These are phyloP conservation scores for Trichoderma cornu-damae DNA, from an alignment of 2,329 filamentous ascomycete genomes.

Conservation along the genomic window DNA sequence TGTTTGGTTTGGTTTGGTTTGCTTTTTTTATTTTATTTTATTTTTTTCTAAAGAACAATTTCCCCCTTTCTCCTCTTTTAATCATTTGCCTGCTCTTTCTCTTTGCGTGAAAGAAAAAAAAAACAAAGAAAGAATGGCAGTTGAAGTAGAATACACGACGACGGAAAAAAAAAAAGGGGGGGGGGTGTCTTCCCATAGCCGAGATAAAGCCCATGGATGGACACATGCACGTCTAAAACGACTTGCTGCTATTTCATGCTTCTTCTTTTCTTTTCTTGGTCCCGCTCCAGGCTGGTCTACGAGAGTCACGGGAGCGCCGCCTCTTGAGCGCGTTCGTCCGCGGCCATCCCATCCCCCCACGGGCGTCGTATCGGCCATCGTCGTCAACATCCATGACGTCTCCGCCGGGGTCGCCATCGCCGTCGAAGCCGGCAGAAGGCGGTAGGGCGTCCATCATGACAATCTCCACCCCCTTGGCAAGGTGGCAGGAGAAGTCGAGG, in stretches of 20 bases:
- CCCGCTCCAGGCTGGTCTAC: neutral
- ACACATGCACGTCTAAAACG: neutral
- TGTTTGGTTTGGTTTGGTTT: too few species aligned
- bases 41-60: too few species aligned
- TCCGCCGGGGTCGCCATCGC: neutral
- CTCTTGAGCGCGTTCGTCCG: neutral
- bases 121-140: too few species aligned
- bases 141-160: neutral
- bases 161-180: neutral
- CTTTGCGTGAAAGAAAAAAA: neutral
- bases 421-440: neutral
- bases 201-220: neutral
- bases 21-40: too few species aligned
- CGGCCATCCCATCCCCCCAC: neutral
- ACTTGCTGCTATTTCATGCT: neutral
- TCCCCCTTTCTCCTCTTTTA: neutral
- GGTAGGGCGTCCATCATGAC: conserved; percentile 1
- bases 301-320: neutral
- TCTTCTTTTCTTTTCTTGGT: neutral
- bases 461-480: neutral
- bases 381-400: neutral
- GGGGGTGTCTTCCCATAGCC: neutral
- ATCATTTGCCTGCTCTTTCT: neutral
- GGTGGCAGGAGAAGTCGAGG: neutral
- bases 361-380: neutral